Conservation (phyloP, 176 grass and related monocot genomes). For the Thinopyrum elongatum region DNA sequence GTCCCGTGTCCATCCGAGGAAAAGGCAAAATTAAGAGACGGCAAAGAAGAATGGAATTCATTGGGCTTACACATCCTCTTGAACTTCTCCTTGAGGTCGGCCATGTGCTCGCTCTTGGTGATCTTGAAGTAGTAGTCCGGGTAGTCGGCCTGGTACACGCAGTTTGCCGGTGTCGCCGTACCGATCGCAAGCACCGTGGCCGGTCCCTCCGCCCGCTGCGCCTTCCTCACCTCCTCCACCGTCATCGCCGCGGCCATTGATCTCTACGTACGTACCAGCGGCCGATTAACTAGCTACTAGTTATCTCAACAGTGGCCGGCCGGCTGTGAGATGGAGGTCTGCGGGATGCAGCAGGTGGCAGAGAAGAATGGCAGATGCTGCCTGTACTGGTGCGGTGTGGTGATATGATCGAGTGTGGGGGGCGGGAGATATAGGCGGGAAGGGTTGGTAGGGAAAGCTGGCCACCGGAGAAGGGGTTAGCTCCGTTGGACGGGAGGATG, state of each 20-base stretch:
- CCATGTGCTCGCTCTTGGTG: neutral
- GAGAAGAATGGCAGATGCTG: neutral
- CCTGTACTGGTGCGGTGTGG: neutral
- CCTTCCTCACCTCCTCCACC: slow-evolving; percentile 67
- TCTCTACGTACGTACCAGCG: neutral
- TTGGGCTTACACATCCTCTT: neutral
- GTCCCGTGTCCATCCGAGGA: neutral
- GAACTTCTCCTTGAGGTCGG: neutral
- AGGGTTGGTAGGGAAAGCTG: too few species aligned
- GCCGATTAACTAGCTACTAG: too few species aligned
- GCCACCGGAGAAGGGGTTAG: slow-evolving; percentile 6
- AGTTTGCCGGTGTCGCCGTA: slow-evolving; percentile 73
- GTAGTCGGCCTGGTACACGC: slow-evolving; percentile 28
- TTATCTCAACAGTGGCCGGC: too few species aligned
- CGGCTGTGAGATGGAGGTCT: neutral
- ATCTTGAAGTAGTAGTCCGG: slow-evolving; percentile 77
- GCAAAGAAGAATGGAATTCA: slow-evolving; percentile 21
- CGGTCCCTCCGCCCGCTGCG: neutral
- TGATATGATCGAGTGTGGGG: neutral
- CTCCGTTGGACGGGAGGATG: slow-evolving; percentile 69
- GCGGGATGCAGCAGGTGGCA: neutral
- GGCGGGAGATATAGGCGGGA: neutral
- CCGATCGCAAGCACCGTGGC: slow-evolving; percentile 36
- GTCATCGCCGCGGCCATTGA: slow-evolving; percentile 23
- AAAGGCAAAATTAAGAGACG: neutral